Base-by-base conservation (phyloP, 768 basidiomycete genomes). In the Naganishia vaughanmartiniae region DNA sequence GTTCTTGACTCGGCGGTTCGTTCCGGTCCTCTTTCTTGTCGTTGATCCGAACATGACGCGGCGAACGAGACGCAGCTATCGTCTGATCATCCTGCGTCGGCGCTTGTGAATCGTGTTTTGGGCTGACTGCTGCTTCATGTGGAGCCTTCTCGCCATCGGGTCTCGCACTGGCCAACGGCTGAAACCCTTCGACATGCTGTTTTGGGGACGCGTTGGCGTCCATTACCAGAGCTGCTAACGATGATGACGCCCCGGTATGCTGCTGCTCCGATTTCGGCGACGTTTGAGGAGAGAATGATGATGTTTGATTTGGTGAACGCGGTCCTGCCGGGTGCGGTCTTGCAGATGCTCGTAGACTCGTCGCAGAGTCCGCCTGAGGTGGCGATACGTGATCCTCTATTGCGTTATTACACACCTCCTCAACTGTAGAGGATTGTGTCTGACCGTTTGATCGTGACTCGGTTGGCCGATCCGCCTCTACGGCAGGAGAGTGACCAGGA, bases 191-290 rank as follows among this genome's bases (percentile, higher is more conserved):
- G 10, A 36, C 33, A 17, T 34, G 60, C 12, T 63, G 60, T 30
- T 45, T 42, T 2, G 60, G 60, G 4, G 60, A 63, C 26, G 46
- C 60, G 11, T 34, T 5, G 24, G 19, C 60, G 12, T 46, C 60
- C 60, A 63, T 63, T n/a, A 63, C 60, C 60, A 63, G 46, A 4
- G 60, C 60, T 26, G 60, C 60, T 26, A 63, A 42, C n/a, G 60
- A 63, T 26, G n/a, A 42, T 7, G 60, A 31, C 42, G 60, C 39
- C 14, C 26, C 36, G 26, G 39, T 19, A 30, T 63, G 36, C 42
- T 63, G 36, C 42, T 42, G 31, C 28, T 63, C 39, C 36, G 39
- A 24, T 26, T 42, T 26, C 26, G 60, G 60, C 12, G 60, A 45
- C 0, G 39, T 34, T 15, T 39, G 5, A 42, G 33, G 31, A 34